phyloP scores from a whole-genome alignment of 129 eudicot species.

The Artemisia tridentata region DNA sequence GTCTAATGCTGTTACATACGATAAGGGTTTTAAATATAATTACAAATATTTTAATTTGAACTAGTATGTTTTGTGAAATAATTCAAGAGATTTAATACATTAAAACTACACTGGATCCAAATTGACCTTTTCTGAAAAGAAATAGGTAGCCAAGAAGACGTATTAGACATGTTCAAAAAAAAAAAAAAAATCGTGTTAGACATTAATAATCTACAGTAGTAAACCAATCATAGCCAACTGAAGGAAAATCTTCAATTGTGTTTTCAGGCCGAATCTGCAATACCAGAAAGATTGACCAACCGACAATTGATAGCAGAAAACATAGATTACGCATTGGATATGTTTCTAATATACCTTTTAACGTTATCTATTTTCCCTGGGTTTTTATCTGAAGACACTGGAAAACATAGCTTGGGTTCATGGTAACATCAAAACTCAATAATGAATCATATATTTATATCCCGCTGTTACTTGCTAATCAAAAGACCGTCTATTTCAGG shows the following conservation, averaged over 20 bases:
- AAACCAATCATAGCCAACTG: too few relatives aligned
- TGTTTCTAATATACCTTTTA: constrained; percentile 38
- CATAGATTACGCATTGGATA: constrained; percentile 37
- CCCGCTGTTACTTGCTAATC: not conserved
- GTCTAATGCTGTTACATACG: too few relatives aligned
- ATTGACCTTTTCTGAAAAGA: too few relatives aligned
- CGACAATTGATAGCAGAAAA: constrained; percentile 33
- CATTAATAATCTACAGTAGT: too few relatives aligned
- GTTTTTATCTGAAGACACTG: constrained; percentile 49
- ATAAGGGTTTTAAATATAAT: too few relatives aligned
- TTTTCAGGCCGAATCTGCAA: constrained; percentile 33
- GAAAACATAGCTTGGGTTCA: constrained; percentile 40
- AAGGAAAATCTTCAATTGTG: not conserved
- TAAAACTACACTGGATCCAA: too few relatives aligned
- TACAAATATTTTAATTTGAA: too few relatives aligned
- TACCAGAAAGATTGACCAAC: constrained; percentile 32
- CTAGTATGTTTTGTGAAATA: too few relatives aligned
- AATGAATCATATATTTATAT: not conserved
- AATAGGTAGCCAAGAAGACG: too few relatives aligned
- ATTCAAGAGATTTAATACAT: too few relatives aligned
- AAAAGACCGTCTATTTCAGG: constrained; percentile 19
- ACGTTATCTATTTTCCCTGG: constrained; percentile 47
- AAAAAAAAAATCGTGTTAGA: too few relatives aligned
- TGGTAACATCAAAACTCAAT: constrained; percentile 27
- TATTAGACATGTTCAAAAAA: too few relatives aligned